A percentile compares a stretch with the other conserved stretches of the same genome.
Evolutionary conservation across 2,329 filamentous ascomycete species (phyloP).

Genomic region (Stromatinia cepivora): DNA sequence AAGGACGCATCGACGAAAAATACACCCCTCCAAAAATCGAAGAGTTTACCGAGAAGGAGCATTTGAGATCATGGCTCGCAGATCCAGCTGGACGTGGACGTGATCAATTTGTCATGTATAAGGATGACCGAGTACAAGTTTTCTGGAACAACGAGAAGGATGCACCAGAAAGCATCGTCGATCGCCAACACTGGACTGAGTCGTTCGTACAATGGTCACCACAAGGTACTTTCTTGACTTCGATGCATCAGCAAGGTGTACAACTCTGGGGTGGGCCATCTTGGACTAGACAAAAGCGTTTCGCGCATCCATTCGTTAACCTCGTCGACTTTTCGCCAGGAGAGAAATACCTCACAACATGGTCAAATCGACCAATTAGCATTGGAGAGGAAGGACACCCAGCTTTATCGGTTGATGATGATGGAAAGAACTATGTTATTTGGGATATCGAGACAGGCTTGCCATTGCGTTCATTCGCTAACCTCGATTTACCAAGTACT

Average conservation of each 20-base stretch:
- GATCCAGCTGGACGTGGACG: conserved; percentile 77
- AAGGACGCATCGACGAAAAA: conserved; percentile 89
- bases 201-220: conserved; percentile 98
- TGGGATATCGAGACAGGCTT: conserved; percentile 93
- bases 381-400: conserved; percentile 87
- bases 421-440: conserved; percentile 99
- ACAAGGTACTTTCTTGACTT: conserved; percentile 88
- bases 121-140: conserved; percentile 86
- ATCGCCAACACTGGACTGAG: conserved; percentile 96
- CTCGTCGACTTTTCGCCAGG: conserved; percentile 91
- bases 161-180: conserved; percentile 80
- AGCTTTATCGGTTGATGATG: conserved; percentile 83
- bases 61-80: conserved; percentile 88
- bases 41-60: conserved; percentile 87
- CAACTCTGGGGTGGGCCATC: conserved; percentile 92
- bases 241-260: conserved; percentile 92
- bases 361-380: conserved; percentile 91
- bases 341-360: conserved; percentile 93
- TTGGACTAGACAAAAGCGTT: conserved; percentile 89
- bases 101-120: conserved; percentile 95
- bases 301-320: conserved; percentile 93
- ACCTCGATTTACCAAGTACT: conserved; percentile 73
- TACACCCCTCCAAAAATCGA: conserved; percentile 81
- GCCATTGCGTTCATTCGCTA: conserved; percentile 89
- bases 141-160: conserved; percentile 99